phyloP scores from a whole-genome alignment of 371 early-diverging fungal species.

The Mucor piriformis region DNA sequence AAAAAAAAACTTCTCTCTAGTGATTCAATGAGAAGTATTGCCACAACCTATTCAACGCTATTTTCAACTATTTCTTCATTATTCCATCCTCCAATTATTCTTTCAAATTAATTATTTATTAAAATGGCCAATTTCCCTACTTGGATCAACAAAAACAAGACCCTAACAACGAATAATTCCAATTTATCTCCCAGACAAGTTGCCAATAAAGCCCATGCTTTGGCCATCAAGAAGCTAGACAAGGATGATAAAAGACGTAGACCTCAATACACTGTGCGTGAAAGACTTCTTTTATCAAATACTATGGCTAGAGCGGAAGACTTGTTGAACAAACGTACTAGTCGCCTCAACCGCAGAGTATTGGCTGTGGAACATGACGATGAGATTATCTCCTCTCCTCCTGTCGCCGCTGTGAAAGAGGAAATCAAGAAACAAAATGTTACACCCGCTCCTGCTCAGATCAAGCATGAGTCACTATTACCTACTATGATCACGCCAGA shows the following conservation, averaged over 20 bases:
- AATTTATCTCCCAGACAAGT: conserved; percentile 43
- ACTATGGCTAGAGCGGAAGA: conserved; percentile 44
- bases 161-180: conserved; percentile 9
- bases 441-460: neutral
- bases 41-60: conserved; percentile 24
- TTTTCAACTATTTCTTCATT: conserved; percentile 28
- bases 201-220: conserved; percentile 38
- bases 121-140: conserved; percentile 26
- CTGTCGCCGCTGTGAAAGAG: neutral
- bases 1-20: conserved; percentile 19
- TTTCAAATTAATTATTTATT: conserved; percentile 11
- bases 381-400: conserved; percentile 1
- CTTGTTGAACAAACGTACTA: conserved; percentile 34
- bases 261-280: conserved; percentile 43
- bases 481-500: conserved; percentile 2
- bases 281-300: conserved; percentile 39
- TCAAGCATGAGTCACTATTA: conserved; percentile 6
- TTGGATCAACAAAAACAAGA: conserved; percentile 29
- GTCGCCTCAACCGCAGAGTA: conserved; percentile 34
- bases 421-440: no score
- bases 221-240: conserved; percentile 44
- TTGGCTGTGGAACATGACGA: conserved; percentile 31
- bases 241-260: conserved; percentile 36
- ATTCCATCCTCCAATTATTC: conserved; percentile 34
- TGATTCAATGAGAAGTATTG: conserved; percentile 32